Evolutionary conservation across 2,329 filamentous ascomycete genomes (phyloP).

Genomic region (Chaetomium sp.): DNA sequence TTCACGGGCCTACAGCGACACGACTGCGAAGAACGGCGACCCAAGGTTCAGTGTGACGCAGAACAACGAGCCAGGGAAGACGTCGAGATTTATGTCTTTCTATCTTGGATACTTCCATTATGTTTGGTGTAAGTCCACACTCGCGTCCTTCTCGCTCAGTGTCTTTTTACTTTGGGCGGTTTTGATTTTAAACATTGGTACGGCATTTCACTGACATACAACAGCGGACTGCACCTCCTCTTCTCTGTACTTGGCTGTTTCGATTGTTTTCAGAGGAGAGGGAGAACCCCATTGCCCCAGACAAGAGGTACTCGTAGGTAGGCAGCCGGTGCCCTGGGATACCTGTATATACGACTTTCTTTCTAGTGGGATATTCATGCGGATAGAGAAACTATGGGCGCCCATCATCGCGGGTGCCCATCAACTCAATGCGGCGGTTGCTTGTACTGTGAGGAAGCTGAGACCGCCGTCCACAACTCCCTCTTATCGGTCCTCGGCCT

Average conservation of each 20-base stretch:
- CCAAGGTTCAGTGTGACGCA: background rate
- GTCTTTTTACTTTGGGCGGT: background rate
- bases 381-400: background rate
- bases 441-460: too few species aligned
- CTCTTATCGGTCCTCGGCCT: too few species aligned
- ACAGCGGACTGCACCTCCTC: constrained; percentile 7
- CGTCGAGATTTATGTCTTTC: background rate
- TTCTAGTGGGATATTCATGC: background rate
- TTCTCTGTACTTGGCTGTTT: constrained; percentile 3
- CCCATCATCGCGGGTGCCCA: background rate
- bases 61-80: background rate
- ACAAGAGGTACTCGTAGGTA: background rate
- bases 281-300: background rate
- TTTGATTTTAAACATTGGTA: background rate
- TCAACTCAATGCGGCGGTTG: background rate
- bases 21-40: background rate
- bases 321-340: background rate
- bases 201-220: background rate
- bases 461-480: too few species aligned
- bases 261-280: constrained; percentile 3
- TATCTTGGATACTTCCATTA: constrained; percentile 1
- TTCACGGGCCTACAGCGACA: background rate
- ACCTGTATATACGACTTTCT: background rate
- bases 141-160: too few species aligned
- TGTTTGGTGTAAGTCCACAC: constrained; percentile 7